Evolutionary conservation across 257 asterid species (phyloP), one percentile per base, ranked within the genome.

Genomic region (Cruciata laevipes): DNA sequence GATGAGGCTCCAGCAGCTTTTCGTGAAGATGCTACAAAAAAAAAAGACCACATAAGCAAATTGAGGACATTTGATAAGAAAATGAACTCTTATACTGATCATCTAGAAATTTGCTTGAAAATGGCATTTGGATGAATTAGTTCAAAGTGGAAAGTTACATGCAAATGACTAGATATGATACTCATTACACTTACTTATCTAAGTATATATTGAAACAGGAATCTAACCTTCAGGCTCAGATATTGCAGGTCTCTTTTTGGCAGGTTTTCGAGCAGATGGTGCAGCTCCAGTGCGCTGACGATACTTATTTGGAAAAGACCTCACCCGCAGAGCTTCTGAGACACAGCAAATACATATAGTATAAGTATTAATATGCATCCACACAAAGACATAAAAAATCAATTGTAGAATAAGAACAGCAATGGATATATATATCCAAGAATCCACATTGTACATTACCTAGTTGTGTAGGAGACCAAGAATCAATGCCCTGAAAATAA

Each of bases 401-500:
- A 24, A 24, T 32, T 31, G 14, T 17, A 55, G 25, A 63, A 60
- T 11, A 32, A 0, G 32, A 8, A 31, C 2, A 27, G 30, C 30
- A 27, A 27, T n/a, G n/a, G n/a, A n/a, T 27, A 27, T 27, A 32
- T 8, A 31, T 37, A 40, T 57, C 27, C 51, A 27, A 52, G 67
- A 9, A 21, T 63, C 44, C 4, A 61, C 20, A 44, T 58, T 63
- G 44, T 3, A 55, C 16, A 42, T 52, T 0, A 89, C 95, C 89
- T n/a, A 82, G 23, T 17, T 86, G 66, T 14, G 79, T 62, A 68
- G 86, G 87, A 38, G 89, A 73, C 95, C 95, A 86, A 47, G 77
- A 79, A 69, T 82, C 78, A 13, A 90, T 96, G 76, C 83, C 83
- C 44, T 85, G 83, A 70, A 77, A 80, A 84, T 90, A 86, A 21